Conservation (phyloP, 1,284 basidiomycete genomes). For the Laetiporus sulphureus region DNA sequence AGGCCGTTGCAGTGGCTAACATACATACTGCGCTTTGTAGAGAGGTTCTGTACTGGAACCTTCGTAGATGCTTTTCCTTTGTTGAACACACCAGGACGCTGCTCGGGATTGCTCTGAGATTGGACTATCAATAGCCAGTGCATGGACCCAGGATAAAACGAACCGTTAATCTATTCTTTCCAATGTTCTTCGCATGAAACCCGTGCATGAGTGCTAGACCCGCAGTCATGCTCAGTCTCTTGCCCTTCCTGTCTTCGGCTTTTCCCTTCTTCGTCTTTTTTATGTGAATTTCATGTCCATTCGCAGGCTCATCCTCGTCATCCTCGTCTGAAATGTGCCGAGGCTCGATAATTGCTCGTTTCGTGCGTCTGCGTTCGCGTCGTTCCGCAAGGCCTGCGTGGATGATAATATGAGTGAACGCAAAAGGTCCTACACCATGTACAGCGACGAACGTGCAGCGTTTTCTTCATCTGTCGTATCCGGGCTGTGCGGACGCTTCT, state of each 20-base stretch:
- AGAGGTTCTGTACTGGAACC: conserved; percentile 16
- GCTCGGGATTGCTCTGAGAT: conserved; percentile 40
- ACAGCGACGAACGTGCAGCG: conserved; percentile 19
- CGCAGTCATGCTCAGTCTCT: conserved; percentile 29
- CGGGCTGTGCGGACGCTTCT: conserved; percentile 9
- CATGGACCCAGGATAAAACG: conserved; percentile 11
- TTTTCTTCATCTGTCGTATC: conserved; percentile 23
- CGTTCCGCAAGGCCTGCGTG: conserved; percentile 27
- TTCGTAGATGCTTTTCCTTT: conserved; percentile 63
- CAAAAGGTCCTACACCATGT: too few relatives aligned
- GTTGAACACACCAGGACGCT: conserved; percentile 55
- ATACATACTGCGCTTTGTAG: conserved; percentile 10
- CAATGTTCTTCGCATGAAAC: conserved; percentile 64
- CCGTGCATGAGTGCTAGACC: conserved; percentile 70
- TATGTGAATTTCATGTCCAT: conserved; percentile 3
- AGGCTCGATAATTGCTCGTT: conserved; percentile 40
- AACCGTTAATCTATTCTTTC: conserved; percentile 66
- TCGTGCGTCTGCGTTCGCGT: conserved; percentile 27
- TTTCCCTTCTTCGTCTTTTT: conserved; percentile 19
- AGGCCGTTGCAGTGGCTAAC: too few relatives aligned
- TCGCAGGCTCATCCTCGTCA: conserved; percentile 4
- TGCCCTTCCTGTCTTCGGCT: conserved; percentile 26
- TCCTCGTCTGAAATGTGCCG: conserved; percentile 9
- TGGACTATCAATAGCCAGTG: conserved; percentile 1
- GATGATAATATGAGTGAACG: too few relatives aligned